Percentiles rank a stretch among this genome's conserved stretches.
These are phyloP conservation scores for Filobasidium floriforme DNA, from an alignment of 768 basidiomycete genomes.

Conservation along the genomic window DNA sequence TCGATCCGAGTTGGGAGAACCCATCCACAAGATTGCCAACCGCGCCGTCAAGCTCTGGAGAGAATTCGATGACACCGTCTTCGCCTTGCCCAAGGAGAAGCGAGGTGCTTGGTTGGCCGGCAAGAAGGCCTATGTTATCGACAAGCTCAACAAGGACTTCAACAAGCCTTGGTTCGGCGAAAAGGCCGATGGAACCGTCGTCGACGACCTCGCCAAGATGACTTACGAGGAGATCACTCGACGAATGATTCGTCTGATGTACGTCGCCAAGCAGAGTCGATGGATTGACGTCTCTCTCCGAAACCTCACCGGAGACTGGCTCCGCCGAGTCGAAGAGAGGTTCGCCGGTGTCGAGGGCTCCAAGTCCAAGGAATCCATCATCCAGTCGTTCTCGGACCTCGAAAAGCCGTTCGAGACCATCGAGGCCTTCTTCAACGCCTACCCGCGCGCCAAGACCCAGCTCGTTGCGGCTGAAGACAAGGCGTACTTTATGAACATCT, in stretches of 20 bases:
- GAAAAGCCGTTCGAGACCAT: conserved; percentile 66
- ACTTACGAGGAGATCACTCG: conserved; percentile 94
- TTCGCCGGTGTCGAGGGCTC: conserved; percentile 80
- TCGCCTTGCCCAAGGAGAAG: conserved; percentile 94
- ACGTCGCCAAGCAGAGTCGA: conserved; percentile 76
- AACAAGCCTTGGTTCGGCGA: conserved; percentile 78
- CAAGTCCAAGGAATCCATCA: conserved; percentile 68
- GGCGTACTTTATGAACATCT: conserved; percentile 90
- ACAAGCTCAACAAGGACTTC: conserved; percentile 88
- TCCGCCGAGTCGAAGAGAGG: conserved; percentile 88
- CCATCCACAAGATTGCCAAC: conserved; percentile 97
- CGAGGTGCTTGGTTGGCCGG: conserved; percentile 77
- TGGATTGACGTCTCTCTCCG: conserved; percentile 90
- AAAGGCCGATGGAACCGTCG: conserved; percentile 83
- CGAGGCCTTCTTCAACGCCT: conserved; percentile 71
- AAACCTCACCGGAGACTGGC: conserved; percentile 93
- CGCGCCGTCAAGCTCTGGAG: conserved; percentile 97
- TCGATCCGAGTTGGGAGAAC: conserved; percentile 93
- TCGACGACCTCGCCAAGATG: conserved; percentile 86
- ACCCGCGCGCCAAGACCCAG: conserved; percentile 72
- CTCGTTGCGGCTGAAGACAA: conserved; percentile 87
- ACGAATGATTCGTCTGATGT: conserved; percentile 90
- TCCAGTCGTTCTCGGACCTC: conserved; percentile 74
- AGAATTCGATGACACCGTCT: conserved; percentile 94
- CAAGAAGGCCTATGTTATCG: conserved; percentile 80